These are phyloP conservation scores for Pholiota adiposa DNA, from an alignment of 1,284 basidiomycete species.

Conservation along the genomic window DNA sequence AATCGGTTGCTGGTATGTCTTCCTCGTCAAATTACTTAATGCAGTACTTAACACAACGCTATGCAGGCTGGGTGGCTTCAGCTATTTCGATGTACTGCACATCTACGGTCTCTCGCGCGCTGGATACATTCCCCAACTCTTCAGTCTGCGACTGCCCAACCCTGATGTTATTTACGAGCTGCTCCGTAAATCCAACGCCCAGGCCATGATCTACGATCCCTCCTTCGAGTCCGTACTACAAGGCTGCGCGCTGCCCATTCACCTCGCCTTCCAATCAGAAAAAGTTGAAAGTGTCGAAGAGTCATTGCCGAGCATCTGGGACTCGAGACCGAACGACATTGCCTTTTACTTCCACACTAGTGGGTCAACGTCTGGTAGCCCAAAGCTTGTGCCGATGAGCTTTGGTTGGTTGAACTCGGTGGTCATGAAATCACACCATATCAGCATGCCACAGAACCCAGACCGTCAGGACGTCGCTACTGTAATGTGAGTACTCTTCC, in stretches of 20 bases:
- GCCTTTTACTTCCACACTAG: conserved; percentile 76
- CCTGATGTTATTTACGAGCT: conserved; percentile 70
- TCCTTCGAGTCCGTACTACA: conserved; percentile 45
- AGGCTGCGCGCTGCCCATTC: conserved; percentile 50
- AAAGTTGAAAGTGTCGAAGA: conserved; percentile 39
- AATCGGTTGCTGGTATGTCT: conserved; percentile 66
- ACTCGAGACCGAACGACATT: conserved; percentile 43
- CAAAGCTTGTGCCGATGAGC: conserved; percentile 72
- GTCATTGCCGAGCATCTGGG: conserved; percentile 48
- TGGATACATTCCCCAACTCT: conserved; percentile 73
- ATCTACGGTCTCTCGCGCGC: conserved; percentile 75
- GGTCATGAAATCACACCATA: conserved; percentile 57
- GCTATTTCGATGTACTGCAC: conserved; percentile 68
- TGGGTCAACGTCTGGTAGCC: conserved; percentile 74
- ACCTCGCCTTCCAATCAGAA: conserved; percentile 47
- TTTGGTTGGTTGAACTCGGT: conserved; percentile 63
- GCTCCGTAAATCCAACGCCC: conserved; percentile 56
- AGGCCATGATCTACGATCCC: conserved; percentile 64
- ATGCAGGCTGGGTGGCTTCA: conserved; percentile 66
- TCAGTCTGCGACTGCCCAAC: conserved; percentile 71
- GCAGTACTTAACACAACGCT: conserved; percentile 14
- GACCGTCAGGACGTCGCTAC: conserved; percentile 64
- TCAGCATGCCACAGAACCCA: conserved; percentile 51
- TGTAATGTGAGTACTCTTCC: conserved; percentile 59
- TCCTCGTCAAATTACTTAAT: conserved; percentile 4